Evolutionary conservation across 2,329 filamentous ascomycete species (phyloP), one percentile per base, ranked within the genome.

Genomic region (Fusarium pseudoanthophilum): DNA sequence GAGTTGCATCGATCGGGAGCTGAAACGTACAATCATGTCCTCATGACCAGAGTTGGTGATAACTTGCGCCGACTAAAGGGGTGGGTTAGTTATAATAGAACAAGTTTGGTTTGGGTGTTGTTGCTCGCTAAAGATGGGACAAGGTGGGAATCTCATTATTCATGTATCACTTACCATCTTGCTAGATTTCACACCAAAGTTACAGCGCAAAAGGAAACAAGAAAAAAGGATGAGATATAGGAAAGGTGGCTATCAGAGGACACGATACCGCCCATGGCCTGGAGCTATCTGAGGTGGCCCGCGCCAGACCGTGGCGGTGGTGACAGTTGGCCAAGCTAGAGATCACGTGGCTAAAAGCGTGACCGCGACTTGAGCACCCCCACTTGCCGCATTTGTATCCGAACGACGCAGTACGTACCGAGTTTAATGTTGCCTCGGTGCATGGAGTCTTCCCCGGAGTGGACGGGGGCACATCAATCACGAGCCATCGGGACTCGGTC

Each of bases 1-100:
- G 62, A 37, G 32, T 68, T 59, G 55, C 37, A 57, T 66, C 42
- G 42, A 48, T 51, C 67, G 64, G 43, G 32, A 59, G 39, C 7
- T 18, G 45, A 39, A 77, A 90, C 93, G 80, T 95, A 98, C 95
- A 89, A 99, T 98, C 95, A 98, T 98, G 83, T 98, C 95, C 92
- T 98, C 95, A 87, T 99, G 96, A 81, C 84, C 83, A 58, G 84
- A 83, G 78, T 84, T 85, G 64, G 83, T 79, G 74, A 85, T 84
- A 67, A 84, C 82, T 78, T 85, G 84, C 72, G 83, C 78, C 74
- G 84, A 80, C 83, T 85, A 69, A 56, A 60, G 60, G 65, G 59
- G 49, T 55, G 60, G 52, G 77, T 83, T 79, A 83, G 80, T 72
- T 74, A 46, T 65, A 34, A 45, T 63, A 51, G 46, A 43, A 58